Conservation (phyloP, 768 basidiomycete genomes). For the Fomitopsis serialis region DNA sequence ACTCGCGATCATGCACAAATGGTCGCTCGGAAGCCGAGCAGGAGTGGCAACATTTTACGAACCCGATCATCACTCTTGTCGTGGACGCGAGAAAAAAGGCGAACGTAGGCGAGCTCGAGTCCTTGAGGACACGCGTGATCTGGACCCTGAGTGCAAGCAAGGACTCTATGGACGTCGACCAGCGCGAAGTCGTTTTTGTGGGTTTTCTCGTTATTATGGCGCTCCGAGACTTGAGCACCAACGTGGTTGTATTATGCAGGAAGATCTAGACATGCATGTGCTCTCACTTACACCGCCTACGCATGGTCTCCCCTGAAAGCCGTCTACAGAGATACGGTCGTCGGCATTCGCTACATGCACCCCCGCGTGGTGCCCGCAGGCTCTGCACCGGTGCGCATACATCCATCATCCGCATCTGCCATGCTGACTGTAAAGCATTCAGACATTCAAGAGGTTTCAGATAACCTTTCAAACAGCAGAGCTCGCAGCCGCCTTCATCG, state of each 20-base stretch:
- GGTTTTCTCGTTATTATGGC: conserved; percentile 21
- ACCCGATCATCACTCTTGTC: conserved; percentile 57
- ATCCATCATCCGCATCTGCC: neutral
- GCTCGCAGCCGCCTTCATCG: conserved; percentile 53
- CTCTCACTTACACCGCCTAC: conserved; percentile 40
- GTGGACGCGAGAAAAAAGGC: conserved; percentile 55
- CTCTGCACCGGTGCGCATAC: conserved; percentile 25
- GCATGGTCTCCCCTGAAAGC: conserved; percentile 75
- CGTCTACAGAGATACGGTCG: conserved; percentile 66
- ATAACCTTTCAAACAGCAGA: conserved; percentile 52
- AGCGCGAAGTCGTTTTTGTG: conserved; percentile 64
- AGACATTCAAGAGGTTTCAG: conserved; percentile 76
- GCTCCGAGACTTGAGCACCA: conserved; percentile 1
- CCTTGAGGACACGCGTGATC: conserved; percentile 57
- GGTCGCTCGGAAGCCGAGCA: conserved; percentile 20
- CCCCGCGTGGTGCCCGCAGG: conserved; percentile 30
- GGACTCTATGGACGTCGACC: conserved; percentile 33
- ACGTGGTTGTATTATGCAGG: conserved; percentile 36
- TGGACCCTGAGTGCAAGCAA: conserved; percentile 49
- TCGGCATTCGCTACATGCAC: conserved; percentile 72
- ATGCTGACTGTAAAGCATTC: conserved; percentile 1
- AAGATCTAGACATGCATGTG: conserved; percentile 72
- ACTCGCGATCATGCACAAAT: conserved; percentile 59
- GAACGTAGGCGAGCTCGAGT: conserved; percentile 44
- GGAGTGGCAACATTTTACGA: conserved; percentile 79